Evolutionary conservation across 345 rosid genomes (phyloP), one percentile per base, ranked within the genome.

Genomic region (Acer yangbiense): DNA sequence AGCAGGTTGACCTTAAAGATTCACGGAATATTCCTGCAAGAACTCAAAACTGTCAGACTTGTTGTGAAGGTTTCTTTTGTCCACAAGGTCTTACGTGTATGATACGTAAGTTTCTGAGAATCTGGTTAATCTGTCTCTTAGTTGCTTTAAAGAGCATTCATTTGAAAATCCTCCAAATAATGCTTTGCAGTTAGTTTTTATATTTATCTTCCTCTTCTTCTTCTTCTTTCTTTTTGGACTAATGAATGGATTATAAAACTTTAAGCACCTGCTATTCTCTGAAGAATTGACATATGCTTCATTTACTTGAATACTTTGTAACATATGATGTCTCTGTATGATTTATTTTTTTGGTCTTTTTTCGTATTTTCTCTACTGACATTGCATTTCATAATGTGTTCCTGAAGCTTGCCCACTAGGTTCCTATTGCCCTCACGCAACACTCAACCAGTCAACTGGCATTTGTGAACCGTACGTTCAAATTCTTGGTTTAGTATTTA

Each of bases 51-150:
- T 96, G 98, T 80, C 83, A 88, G 79, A n/a, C 90, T 69, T 96
- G 98, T 79, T 96, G 99, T 52, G 94, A 85, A 82, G 99, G 98
- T 0, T 94, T 96, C 85, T 90, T 96, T 90, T 94, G 97, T 41
- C 99, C 99, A 23, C 87, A 83, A 63, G 98, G 97, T 39, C 86
- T 96, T 78, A 92, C 99, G 7, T 94, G 98, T 90, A 96, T 96
- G 99, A 92, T 94, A 50, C 97, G 97, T 96, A 86, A 90, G 97
- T 66, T 61, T 76, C 52, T 69, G 9, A 62, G 62, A 57, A 78
- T 69, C 73, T 23, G 60, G 60, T 71, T 20, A 43, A 61, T 29
- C 60, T 74, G 17, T 50, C 66, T 54, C 32, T 14, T 6, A 7
- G 41, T 73, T 11, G 7, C 35, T n/a, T 25, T 23, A 23, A 63